phyloP scores from a whole-genome alignment of 2,329 filamentous ascomycete genomes.

The Arthrobotrys megalospora region DNA sequence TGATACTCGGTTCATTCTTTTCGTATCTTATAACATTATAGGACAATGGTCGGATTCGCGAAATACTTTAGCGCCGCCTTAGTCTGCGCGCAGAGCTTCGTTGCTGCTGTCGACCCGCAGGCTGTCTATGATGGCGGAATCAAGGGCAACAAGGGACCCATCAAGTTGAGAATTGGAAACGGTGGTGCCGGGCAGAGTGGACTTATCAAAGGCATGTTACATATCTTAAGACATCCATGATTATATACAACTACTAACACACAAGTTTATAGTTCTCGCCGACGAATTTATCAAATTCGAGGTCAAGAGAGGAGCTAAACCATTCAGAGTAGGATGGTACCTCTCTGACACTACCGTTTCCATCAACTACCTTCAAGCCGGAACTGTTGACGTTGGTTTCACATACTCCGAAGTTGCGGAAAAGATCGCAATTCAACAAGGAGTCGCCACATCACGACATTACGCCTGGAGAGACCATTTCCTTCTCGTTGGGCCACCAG shows the following conservation, averaged over 20 bases:
- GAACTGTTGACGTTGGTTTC: constrained; percentile 69
- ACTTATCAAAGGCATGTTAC: constrained; percentile 65
- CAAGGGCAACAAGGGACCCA: constrained; percentile 38
- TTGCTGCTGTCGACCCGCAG: constrained; percentile 61
- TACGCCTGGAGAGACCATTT: constrained; percentile 71
- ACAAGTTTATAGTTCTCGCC: constrained; percentile 65
- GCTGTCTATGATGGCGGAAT: constrained; percentile 63
- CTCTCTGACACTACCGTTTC: constrained; percentile 70
- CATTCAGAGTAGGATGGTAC: constrained; percentile 70
- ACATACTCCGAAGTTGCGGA: constrained; percentile 70
- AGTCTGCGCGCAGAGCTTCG: constrained; percentile 30
- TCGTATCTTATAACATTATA: constrained; percentile 27
- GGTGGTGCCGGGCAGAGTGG: constrained; percentile 68
- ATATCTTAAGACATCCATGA: no score
- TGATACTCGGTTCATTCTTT: constrained; percentile 25
- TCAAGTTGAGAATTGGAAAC: constrained; percentile 66
- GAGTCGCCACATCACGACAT: constrained; percentile 67
- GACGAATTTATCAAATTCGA: constrained; percentile 67
- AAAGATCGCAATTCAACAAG: constrained; percentile 68
- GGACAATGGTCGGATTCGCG: constrained; percentile 52
- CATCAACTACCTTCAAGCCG: constrained; percentile 68
- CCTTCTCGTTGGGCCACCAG: constrained; percentile 68
- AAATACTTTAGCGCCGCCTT: constrained; percentile 39
- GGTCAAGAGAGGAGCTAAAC: constrained; percentile 63
- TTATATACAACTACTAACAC: no score